Evolutionary conservation across 768 basidiomycete genomes (phyloP).

Genomic region (Tephrocybe rancida): DNA sequence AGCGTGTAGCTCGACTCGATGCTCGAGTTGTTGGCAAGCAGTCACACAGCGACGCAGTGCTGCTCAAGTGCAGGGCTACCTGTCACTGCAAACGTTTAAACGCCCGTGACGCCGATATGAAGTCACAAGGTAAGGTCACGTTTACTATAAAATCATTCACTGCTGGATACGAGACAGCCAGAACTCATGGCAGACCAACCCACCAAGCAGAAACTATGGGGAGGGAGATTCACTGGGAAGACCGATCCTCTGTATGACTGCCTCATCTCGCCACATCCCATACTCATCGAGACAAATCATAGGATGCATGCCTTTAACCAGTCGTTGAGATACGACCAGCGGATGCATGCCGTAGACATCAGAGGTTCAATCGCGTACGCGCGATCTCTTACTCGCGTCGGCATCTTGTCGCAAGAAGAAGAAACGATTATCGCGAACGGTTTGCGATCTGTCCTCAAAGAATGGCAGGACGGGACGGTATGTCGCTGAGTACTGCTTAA

Average conservation of each 20-base stretch:
- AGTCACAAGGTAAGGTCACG: neutral
- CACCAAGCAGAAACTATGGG: constrained; percentile 79
- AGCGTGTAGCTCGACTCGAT: too few relatives aligned
- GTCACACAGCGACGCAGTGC: too few relatives aligned
- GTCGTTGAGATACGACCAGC: constrained; percentile 90
- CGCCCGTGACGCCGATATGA: too few relatives aligned
- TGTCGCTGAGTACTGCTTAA: constrained; percentile 23
- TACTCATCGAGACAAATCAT: constrained; percentile 13
- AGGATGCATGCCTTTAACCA: constrained; percentile 99
- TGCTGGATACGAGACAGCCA: neutral
- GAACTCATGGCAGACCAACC: constrained; percentile 38
- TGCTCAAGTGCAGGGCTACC: too few relatives aligned
- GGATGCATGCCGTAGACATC: constrained; percentile 93
- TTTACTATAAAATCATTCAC: neutral
- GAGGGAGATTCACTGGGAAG: constrained; percentile 85
- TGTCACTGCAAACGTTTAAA: too few relatives aligned
- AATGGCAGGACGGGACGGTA: constrained; percentile 84
- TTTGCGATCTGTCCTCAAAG: constrained; percentile 71
- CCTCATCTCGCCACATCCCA: neutral
- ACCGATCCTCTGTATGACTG: constrained; percentile 80
- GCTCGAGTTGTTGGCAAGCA: too few relatives aligned
- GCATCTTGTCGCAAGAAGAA: constrained; percentile 82
- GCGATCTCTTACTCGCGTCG: constrained; percentile 78
- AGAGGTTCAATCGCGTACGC: constrained; percentile 95
- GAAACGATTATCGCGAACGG: constrained; percentile 73